A percentile compares a stretch with the other conserved stretches of the same genome.
These are phyloP conservation scores for Oldenlandia corymbosa DNA, from an alignment of 257 asterid species.

Conservation along the genomic window DNA sequence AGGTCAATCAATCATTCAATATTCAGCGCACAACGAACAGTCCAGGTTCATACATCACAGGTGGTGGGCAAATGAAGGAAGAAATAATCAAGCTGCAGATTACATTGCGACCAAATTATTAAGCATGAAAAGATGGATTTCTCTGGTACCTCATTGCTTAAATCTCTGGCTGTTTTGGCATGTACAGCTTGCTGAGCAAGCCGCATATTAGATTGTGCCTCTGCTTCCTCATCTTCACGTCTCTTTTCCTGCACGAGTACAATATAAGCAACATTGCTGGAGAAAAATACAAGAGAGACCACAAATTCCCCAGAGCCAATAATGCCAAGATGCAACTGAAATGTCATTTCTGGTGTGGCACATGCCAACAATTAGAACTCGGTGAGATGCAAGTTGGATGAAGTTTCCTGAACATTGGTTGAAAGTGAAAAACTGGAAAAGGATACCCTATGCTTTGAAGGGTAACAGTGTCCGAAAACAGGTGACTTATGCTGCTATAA, in stretches of 20 bases:
- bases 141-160: conserved; percentile 56
- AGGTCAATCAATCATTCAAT: conserved; percentile 11
- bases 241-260: conserved; percentile 55
- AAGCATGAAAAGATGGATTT: neutral
- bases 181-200: conserved; percentile 70
- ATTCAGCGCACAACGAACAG: neutral
- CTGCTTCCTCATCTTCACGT: conserved; percentile 75
- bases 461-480: too few species aligned
- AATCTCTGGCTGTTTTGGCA: conserved; percentile 65
- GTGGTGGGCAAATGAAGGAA: neutral
- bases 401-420: too few species aligned
- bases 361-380: too few species aligned
- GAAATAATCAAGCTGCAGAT: neutral
- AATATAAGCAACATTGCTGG: neutral
- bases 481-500: too few species aligned
- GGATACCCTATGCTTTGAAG: too few species aligned
- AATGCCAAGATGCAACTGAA: neutral
- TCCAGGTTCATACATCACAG: neutral
- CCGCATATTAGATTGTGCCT: conserved; percentile 48
- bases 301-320: neutral
- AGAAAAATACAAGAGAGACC: neutral
- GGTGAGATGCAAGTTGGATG: too few species aligned
- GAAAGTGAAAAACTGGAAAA: too few species aligned
- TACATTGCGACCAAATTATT: neutral
- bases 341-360: neutral